Conservation (phyloP, 192 early-diverging fungal genomes). For the Coemansia sp. region DNA sequence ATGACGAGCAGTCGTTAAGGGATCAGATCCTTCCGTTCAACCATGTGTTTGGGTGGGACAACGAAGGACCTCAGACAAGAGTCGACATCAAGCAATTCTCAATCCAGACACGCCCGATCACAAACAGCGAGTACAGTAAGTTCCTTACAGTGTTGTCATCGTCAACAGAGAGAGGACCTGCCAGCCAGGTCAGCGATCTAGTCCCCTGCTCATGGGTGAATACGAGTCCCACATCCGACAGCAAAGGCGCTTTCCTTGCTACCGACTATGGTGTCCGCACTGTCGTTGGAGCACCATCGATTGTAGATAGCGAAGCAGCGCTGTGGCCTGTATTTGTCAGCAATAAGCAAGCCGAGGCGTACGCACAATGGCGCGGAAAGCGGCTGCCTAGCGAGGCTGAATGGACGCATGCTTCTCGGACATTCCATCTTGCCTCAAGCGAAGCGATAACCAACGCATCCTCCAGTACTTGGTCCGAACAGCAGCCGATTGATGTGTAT, state of each 20-base stretch:
- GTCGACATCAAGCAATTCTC: conserved; percentile 51
- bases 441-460: not conserved
- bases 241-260: not conserved
- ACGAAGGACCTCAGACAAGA: conserved; percentile 66
- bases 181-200: conserved; percentile 10
- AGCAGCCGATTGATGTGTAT: conserved; percentile 13
- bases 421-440: conserved; percentile 20
- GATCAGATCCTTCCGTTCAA: conserved; percentile 12
- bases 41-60: conserved; percentile 86
- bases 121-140: conserved; percentile 69
- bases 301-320: conserved; percentile 41
- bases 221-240: not conserved
- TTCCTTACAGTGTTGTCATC: conserved; percentile 46
- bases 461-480: not conserved
- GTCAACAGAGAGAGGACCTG: not conserved
- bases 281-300: conserved; percentile 63
- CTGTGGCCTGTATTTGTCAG: conserved; percentile 77
- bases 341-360: conserved; percentile 66
- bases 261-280: conserved; percentile 60
- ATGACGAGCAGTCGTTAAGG: conserved; percentile 47
- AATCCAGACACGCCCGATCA: conserved; percentile 78
- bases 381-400: conserved; percentile 80
- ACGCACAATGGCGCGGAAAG: conserved; percentile 60
- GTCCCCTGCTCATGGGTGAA: conserved; percentile 64
- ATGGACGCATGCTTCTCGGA: conserved; percentile 50